A percentile compares a stretch with the other conserved stretches of the same genome.
These are phyloP conservation scores for Jackrogersella multiformis DNA, from an alignment of 495 filamentous ascomycete species.

Conservation along the genomic window DNA sequence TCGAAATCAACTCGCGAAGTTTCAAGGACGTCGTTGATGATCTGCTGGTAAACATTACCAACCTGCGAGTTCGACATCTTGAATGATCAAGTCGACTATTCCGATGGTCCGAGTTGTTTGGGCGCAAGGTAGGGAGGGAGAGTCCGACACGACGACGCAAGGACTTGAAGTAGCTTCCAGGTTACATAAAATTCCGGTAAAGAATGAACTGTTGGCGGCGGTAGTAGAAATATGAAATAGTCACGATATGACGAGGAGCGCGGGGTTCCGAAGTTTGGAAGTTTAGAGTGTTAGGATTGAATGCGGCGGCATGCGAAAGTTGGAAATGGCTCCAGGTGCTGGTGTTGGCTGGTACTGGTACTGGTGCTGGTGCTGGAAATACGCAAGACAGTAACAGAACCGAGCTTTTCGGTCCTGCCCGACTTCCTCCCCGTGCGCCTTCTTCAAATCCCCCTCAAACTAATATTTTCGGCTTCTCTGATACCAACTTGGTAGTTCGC, in stretches of 20 bases:
- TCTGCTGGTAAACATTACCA: conserved; percentile 82
- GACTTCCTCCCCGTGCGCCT: conserved; percentile 27
- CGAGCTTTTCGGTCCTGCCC: conserved; percentile 14
- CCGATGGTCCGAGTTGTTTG: not conserved
- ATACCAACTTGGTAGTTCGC: conserved; percentile 5
- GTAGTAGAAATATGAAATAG: not conserved
- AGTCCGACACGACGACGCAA: not conserved
- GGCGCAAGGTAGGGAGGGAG: not conserved
- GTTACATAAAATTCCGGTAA: too few species aligned
- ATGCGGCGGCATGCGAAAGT: conserved; percentile 17
- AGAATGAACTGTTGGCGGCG: too few species aligned
- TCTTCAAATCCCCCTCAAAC: conserved; percentile 15
- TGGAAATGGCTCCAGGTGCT: not conserved
- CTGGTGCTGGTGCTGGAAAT: conserved; percentile 1
- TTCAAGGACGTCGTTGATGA: conserved; percentile 92
- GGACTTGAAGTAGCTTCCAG: not conserved
- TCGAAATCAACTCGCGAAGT: conserved; percentile 94
- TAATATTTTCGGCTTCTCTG: conserved; percentile 16
- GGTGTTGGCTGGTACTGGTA: too few species aligned
- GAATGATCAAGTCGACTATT: conserved; percentile 20
- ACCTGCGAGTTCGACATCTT: conserved; percentile 65
- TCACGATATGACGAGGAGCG: not conserved
- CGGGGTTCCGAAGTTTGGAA: not conserved
- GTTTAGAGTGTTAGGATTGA: conserved; percentile 3
- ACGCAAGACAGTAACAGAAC: conserved; percentile 5